Percentiles rank a stretch among this genome's conserved stretches.
Conservation (phyloP, 2,329 filamentous ascomycete species). For the Cyphellophora europaea region DNA sequence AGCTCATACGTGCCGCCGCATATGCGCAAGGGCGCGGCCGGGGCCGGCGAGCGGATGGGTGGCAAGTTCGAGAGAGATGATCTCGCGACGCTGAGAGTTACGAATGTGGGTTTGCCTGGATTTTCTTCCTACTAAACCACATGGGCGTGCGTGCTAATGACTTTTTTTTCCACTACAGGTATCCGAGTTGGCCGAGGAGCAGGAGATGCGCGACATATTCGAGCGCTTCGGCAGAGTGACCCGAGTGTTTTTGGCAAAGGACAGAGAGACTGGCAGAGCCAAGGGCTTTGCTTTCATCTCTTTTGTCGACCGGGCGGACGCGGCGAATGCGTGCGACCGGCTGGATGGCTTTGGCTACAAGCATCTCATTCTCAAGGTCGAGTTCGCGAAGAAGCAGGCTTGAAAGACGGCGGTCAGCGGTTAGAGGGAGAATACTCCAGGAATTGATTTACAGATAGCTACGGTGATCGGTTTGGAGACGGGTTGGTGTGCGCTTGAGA, state of each 20-base stretch:
- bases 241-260: conserved; percentile 94
- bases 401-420: too few relatives aligned
- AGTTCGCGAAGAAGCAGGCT: conserved; percentile 38
- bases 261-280: conserved; percentile 87
- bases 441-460: too few relatives aligned
- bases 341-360: conserved; percentile 75
- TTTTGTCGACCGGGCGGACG: conserved; percentile 82
- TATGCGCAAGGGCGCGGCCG: conserved; percentile 57
- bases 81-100: conserved; percentile 89
- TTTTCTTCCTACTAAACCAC: not conserved
- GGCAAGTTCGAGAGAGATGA: conserved; percentile 97
- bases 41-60: conserved; percentile 70
- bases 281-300: conserved; percentile 99
- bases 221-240: conserved; percentile 95
- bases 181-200: conserved; percentile 93
- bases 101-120: conserved; percentile 65
- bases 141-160: too few relatives aligned
- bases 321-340: conserved; percentile 87
- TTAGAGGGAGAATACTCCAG: too few relatives aligned
- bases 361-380: conserved; percentile 43
- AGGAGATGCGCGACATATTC: conserved; percentile 94
- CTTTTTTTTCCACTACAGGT: conserved; percentile 46
- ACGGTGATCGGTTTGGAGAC: too few relatives aligned
- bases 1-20: conserved; percentile 93
- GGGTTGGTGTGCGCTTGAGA: too few relatives aligned